A percentile compares a stretch with the other conserved stretches of the same genome.
Evolutionary conservation across 441 rosid genomes (phyloP).

Genomic region (Gossypium gossypioides): DNA sequence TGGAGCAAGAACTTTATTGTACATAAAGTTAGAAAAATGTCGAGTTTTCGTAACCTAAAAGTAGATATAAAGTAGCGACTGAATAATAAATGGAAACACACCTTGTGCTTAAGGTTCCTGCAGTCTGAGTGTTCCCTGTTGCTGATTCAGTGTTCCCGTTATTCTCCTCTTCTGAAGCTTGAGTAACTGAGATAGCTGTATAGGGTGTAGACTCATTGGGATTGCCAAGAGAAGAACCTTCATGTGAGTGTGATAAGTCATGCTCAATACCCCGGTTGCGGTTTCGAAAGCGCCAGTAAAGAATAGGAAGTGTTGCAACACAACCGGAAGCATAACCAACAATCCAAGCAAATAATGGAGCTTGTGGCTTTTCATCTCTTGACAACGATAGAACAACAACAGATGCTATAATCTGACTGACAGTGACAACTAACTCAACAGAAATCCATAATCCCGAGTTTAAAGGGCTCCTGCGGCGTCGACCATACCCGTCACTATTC

Average conservation of each 20-base stretch:
- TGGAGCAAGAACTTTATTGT: background rate
- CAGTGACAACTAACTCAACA: conserved; percentile 54
- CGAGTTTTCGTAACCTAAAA: background rate
- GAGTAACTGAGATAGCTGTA: conserved; percentile 51
- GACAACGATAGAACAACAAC: conserved; percentile 47
- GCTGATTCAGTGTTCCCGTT: conserved; percentile 21
- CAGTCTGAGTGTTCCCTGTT: conserved; percentile 28
- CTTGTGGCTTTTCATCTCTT: conserved; percentile 53
- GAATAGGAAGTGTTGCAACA: conserved; percentile 60
- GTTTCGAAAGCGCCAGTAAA: conserved; percentile 53
- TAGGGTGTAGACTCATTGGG: conserved; percentile 43
- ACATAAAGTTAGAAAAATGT: background rate
- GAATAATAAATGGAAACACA: conserved; percentile 18
- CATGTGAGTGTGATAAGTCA: conserved; percentile 27
- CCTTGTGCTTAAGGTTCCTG: conserved; percentile 44
- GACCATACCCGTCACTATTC: conserved; percentile 41
- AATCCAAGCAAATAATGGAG: conserved; percentile 59
- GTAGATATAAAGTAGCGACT: background rate
- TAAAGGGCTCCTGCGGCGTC: conserved; percentile 48
- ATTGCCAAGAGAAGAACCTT: conserved; percentile 33
- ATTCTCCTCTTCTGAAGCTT: conserved; percentile 47
- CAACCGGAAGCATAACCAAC: conserved; percentile 66
- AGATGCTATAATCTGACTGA: conserved; percentile 61
- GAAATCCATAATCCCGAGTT: conserved; percentile 69
- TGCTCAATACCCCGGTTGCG: conserved; percentile 30